Conservation (phyloP, 176 grass and related monocot genomes). For the Bonia amplexicaulis region DNA sequence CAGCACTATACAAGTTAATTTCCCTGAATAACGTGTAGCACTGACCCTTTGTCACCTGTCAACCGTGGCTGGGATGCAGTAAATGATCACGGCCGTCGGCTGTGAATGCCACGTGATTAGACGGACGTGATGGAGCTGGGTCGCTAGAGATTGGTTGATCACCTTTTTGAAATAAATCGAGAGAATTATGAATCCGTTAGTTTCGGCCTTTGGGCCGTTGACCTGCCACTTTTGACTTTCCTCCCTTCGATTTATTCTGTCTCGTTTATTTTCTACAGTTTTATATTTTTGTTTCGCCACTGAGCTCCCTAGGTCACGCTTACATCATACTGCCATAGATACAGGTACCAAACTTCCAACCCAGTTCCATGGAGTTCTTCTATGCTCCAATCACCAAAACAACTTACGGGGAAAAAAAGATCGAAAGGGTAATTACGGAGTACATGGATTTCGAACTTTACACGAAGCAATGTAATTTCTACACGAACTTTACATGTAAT, state of each 20-base stretch:
- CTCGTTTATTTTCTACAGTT: not conserved
- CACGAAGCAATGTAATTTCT: no score
- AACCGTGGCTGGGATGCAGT: not conserved
- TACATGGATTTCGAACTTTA: no score
- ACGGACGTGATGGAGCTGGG: not conserved
- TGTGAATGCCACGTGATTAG: not conserved
- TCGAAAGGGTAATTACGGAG: no score
- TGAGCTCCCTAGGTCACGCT: not conserved
- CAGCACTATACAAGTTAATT: not conserved
- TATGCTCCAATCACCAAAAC: no score
- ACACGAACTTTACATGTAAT: no score
- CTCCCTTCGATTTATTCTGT: not conserved
- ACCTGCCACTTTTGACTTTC: not conserved
- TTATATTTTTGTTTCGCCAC: not conserved
- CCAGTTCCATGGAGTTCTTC: no score
- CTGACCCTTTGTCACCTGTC: not conserved
- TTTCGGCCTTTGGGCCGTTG: not conserved
- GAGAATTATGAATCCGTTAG: not conserved
- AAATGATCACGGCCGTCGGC: not conserved
- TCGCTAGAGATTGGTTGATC: not conserved
- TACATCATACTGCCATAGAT: not conserved
- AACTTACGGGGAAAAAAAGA: no score
- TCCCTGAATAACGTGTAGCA: not conserved
- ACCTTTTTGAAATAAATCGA: not conserved
- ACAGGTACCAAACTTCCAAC: no score